Evolutionary conservation across 2,329 filamentous ascomycete species (phyloP).

Genomic region (Leptoxyphium fumago): DNA sequence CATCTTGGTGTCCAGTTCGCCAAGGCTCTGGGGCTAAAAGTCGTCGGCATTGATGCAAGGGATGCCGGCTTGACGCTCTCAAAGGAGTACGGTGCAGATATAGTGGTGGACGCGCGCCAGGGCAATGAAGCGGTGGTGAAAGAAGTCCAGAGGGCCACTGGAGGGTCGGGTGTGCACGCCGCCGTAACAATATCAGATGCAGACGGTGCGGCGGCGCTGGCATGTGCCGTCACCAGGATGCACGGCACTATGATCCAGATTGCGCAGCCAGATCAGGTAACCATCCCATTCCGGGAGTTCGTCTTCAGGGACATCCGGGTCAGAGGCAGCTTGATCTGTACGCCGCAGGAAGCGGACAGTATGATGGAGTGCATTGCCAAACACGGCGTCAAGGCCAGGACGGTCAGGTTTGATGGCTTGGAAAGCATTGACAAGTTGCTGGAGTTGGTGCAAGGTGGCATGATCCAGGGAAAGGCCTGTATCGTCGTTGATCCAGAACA

Average conservation of each 20-base stretch:
- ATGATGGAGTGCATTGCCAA: constrained; percentile 22
- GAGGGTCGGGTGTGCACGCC: constrained; percentile 35
- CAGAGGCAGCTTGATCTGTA: constrained; percentile 25
- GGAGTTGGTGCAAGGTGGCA: constrained; percentile 35
- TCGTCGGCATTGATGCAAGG: constrained; percentile 41
- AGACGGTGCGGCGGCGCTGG: constrained; percentile 32
- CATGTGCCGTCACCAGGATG: constrained; percentile 43
- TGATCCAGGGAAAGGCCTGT: constrained; percentile 41
- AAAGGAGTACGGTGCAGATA: constrained; percentile 33
- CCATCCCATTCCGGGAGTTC: constrained; percentile 31
- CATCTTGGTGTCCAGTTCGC: constrained; percentile 40
- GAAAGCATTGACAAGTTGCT: constrained; percentile 37
- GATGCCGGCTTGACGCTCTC: constrained; percentile 38
- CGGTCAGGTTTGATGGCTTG: constrained; percentile 38
- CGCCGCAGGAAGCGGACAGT: constrained; percentile 17
- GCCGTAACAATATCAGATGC: constrained; percentile 42
- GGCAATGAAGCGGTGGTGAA: constrained; percentile 34
- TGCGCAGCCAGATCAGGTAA: constrained; percentile 33
- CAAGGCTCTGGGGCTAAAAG: constrained; percentile 33
- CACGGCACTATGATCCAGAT: constrained; percentile 45
- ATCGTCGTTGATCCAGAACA: constrained; percentile 37
- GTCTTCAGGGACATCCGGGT: constrained; percentile 40
- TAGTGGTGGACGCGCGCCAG: constrained; percentile 37
- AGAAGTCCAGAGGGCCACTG: constrained; percentile 33
- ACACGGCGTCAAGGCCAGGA: constrained; percentile 33